Conservation (phyloP, 768 basidiomycete genomes). For the Suillus subaureus region DNA sequence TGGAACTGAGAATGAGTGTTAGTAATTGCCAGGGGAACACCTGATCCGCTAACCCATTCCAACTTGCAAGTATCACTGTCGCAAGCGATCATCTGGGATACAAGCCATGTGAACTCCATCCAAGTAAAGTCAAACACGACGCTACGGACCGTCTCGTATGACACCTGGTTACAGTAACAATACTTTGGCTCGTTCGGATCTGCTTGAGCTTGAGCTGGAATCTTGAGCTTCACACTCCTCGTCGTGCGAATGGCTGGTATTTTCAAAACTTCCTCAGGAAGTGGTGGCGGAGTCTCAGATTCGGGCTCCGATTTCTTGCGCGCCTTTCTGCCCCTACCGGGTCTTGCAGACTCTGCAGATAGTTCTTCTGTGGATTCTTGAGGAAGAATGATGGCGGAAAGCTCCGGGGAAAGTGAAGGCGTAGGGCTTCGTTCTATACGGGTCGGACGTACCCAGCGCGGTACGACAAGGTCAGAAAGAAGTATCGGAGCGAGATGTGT, state of each 20-base stretch:
- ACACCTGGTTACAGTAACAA: slow-evolving; percentile 81
- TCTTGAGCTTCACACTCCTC: slow-evolving; percentile 36
- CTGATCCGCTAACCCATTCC: slow-evolving; percentile 73
- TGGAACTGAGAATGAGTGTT: slow-evolving; percentile 61
- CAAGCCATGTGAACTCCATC: slow-evolving; percentile 12
- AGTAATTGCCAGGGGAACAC: not conserved
- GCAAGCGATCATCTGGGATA: slow-evolving; percentile 80
- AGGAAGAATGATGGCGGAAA: slow-evolving; percentile 12
- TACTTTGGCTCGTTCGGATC: slow-evolving; percentile 59
- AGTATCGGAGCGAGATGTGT: slow-evolving; percentile 56
- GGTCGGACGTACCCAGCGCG: slow-evolving; percentile 50
- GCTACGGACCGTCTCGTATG: slow-evolving; percentile 72
- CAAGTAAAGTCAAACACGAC: not conserved
- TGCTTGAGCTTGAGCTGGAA: slow-evolving; percentile 37
- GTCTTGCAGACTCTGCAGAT: slow-evolving; percentile 20
- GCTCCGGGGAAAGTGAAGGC: slow-evolving; percentile 36
- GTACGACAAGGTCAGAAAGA: slow-evolving; percentile 63
- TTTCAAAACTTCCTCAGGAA: slow-evolving; percentile 9
- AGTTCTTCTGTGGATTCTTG: slow-evolving; percentile 19
- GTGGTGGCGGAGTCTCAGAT: slow-evolving; percentile 10
- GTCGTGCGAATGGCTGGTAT: slow-evolving; percentile 19
- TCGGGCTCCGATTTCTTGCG: slow-evolving; percentile 22
- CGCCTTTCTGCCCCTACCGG: slow-evolving; percentile 25
- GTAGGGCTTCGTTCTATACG: slow-evolving; percentile 47
- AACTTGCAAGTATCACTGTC: slow-evolving; percentile 68